A percentile compares a stretch with the other conserved stretches of the same genome.
phyloP scores from a whole-genome alignment of 2,329 filamentous ascomycete species.

The Penicillium aurantiogriseum region DNA sequence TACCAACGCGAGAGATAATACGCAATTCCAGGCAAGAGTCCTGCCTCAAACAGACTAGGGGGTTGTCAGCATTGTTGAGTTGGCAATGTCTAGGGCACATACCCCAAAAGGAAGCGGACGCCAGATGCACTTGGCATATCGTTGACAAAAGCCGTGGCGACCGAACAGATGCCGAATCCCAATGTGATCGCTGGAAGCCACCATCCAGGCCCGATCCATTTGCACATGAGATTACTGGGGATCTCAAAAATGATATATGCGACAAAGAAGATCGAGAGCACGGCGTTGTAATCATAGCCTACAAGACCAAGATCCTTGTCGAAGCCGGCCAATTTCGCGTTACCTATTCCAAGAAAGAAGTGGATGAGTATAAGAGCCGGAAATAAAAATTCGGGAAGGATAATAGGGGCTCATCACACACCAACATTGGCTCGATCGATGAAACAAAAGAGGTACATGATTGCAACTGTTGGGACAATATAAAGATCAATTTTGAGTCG shows the following conservation, averaged over 20 bases:
- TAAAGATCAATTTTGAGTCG: slow-evolving; percentile 64
- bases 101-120: slow-evolving; percentile 65
- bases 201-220: slow-evolving; percentile 70
- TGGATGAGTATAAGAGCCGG: background rate
- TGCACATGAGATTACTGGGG: slow-evolving; percentile 62
- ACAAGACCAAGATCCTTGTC: slow-evolving; percentile 60
- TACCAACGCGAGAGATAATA: slow-evolving; percentile 75
- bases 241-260: slow-evolving; percentile 73
- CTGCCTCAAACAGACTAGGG: slow-evolving; percentile 62
- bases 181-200: slow-evolving; percentile 64
- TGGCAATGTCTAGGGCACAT: background rate
- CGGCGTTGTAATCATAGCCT: slow-evolving; percentile 66
- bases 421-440: slow-evolving; percentile 74
- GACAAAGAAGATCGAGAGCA: slow-evolving; percentile 69
- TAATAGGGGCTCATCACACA: slow-evolving; percentile 27
- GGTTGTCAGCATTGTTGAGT: background rate
- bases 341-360: slow-evolving; percentile 48
- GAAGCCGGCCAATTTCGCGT: slow-evolving; percentile 65
- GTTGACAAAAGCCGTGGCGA: slow-evolving; percentile 65
- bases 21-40: slow-evolving; percentile 70
- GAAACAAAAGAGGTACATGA: slow-evolving; percentile 71
- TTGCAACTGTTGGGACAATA: slow-evolving; percentile 63
- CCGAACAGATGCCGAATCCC: slow-evolving; percentile 61
- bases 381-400: background rate
- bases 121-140: slow-evolving; percentile 54